Conservation (phyloP, 345 rosid species). For the Dipteronia sinensis region DNA sequence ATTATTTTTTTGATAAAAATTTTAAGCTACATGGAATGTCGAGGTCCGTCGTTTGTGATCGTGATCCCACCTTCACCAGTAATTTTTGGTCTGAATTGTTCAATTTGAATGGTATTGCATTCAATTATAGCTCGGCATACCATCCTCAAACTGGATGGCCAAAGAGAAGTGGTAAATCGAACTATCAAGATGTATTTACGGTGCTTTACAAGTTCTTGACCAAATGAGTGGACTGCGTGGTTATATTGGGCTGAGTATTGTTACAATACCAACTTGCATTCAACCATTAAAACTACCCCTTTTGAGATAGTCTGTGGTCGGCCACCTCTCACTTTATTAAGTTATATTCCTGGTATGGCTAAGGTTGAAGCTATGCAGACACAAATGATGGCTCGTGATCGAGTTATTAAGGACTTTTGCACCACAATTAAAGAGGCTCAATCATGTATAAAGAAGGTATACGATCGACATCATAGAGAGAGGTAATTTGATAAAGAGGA, state of each 20-base stretch:
- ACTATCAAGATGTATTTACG: too few species aligned
- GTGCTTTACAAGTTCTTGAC: too few species aligned
- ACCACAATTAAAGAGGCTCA: too few species aligned
- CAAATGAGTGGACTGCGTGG: too few species aligned
- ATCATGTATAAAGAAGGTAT: too few species aligned
- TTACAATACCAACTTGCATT: neutral
- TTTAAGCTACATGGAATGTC: neutral
- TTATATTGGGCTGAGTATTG: too few species aligned
- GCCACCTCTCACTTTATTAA: neutral
- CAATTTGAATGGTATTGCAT: neutral
- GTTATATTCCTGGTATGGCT: neutral
- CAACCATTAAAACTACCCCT: neutral
- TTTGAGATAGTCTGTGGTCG: neutral
- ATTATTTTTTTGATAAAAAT: neutral
- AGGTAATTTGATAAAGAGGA: too few species aligned
- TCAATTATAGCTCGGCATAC: neutral
- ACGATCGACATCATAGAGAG: too few species aligned
- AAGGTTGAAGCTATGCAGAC: neutral
- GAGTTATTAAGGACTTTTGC: conserved; percentile 26
- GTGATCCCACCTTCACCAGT: neutral
- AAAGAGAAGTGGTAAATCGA: too few species aligned
- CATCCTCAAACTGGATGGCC: too few species aligned
- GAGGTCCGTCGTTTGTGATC: neutral
- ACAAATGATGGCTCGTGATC: conserved; percentile 36
- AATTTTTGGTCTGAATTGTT: neutral